Evolutionary conservation across 1,284 basidiomycete species (phyloP).

Genomic region (Gomphus bonarii): DNA sequence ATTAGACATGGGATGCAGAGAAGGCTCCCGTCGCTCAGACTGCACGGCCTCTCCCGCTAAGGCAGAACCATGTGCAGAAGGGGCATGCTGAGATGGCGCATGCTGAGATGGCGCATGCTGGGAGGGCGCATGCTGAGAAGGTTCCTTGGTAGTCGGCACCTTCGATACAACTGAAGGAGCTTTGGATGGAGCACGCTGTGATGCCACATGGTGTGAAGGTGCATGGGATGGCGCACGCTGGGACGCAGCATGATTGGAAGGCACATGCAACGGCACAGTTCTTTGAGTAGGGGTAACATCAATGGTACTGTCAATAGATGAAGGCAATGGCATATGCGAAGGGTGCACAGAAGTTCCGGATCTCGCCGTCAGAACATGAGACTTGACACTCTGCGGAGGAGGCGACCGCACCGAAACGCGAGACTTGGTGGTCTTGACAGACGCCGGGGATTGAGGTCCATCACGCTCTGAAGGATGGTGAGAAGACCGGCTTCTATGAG

Average conservation of each 20-base stretch:
- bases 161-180: not conserved
- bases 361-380: not conserved
- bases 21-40: not conserved
- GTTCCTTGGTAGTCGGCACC: not conserved
- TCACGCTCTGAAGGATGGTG: constrained; percentile 4
- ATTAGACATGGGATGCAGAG: constrained; percentile 7
- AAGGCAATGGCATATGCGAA: constrained; percentile 7
- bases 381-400: constrained; percentile 8
- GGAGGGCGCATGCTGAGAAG: constrained; percentile 2
- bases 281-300: constrained; percentile 6
- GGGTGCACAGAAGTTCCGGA: constrained; percentile 7
- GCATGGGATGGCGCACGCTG: not conserved
- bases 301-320: not conserved
- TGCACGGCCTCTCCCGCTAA: constrained; percentile 22
- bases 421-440: constrained; percentile 4
- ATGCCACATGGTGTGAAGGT: not conserved
- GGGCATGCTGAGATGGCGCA: constrained; percentile 6
- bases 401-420: constrained; percentile 8
- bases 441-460: constrained; percentile 1
- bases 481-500: constrained; percentile 10
- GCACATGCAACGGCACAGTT: constrained; percentile 2
- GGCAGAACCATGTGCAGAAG: constrained; percentile 9
- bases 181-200: constrained; percentile 2
- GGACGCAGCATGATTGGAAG: constrained; percentile 1
- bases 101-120: constrained; percentile 8